Base-by-base conservation (phyloP, 2,329 filamentous ascomycete genomes). In the Geosmithia morbida region DNA sequence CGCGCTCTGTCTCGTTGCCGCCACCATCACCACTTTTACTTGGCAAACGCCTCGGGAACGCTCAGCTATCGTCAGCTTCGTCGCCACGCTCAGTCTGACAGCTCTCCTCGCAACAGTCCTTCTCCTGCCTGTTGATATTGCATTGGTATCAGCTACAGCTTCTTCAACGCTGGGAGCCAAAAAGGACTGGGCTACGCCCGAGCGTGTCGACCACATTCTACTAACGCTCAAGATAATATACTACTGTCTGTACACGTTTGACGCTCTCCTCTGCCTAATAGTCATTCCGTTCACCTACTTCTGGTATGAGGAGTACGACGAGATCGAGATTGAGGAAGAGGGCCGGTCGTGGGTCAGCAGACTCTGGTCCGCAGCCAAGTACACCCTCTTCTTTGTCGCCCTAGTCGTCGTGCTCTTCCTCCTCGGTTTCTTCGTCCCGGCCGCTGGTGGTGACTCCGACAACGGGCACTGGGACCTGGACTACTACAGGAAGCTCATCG, bases 241-340 rank as follows among this genome's bases (percentile, higher is more conserved):
- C 68, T 97, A 97, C 65, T 74, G 81, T 1, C 74, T 98, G 1
- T 98, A 97, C 68, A 92, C 86, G 56, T 70, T 96, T 54, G 92
- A 98, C 63, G 86, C 88, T 1, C 62, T 96, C 6, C 77, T 98
- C 11, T 98, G 92, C 59, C 71, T 98, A 43, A 63, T 97, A 17
- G 77, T 95, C 43, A 84, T 97, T 18, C 92, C 92, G 0, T 98
- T 98, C 60, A 84, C 89, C 44, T 98, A 98, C 69, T 98, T 98
- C 63, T 96, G 85, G 80, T 92, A 94, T 59, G 92, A 98, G 63
- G 92, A 97, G 64, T 94, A 94, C 54, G 90, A 96, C 57, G 88
- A 96, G 66, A 82, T 90, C 18, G 88, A 88, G 51, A 75, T 83
- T 33, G 86, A 94, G 56, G 86, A 94, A 56, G 85, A 87, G 30